phyloP scores from a whole-genome alignment of 139 green algal genomes.

The Desmodesmus armatus region DNA sequence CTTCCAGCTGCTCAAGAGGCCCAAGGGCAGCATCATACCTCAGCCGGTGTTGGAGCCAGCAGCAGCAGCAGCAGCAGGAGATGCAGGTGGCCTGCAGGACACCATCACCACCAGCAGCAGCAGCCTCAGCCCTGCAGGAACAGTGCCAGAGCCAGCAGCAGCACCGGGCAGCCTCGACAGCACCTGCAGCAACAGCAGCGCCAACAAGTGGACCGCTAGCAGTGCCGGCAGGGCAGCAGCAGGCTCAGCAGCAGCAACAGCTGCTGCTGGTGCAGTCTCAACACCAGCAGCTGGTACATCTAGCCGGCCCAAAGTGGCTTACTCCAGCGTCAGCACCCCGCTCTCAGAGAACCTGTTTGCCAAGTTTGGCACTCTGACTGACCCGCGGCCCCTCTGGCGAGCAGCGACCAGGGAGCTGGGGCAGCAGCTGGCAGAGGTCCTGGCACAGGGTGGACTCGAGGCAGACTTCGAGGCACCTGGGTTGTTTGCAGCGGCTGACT shows the following conservation, averaged over 20 bases:
- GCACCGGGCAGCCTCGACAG: not conserved
- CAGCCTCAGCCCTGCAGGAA: no score
- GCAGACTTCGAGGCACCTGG: slow-evolving; percentile 69
- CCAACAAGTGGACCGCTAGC: slow-evolving; percentile 24
- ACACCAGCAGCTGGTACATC: not conserved
- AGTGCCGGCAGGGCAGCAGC: slow-evolving; percentile 26
- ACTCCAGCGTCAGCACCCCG: not conserved
- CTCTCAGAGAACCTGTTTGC: slow-evolving; percentile 68
- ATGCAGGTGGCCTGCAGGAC: not conserved
- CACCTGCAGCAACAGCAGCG: slow-evolving; percentile 16
- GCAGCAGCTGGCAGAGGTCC: slow-evolving; percentile 46
- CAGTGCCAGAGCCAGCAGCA: not conserved
- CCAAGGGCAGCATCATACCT: slow-evolving; percentile 58
- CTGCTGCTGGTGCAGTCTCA: not conserved
- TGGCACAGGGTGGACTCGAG: slow-evolving; percentile 57
- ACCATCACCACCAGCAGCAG: not conserved
- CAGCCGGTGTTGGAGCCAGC: slow-evolving; percentile 23
- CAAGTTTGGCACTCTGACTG: slow-evolving; percentile 75
- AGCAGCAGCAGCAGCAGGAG: not conserved
- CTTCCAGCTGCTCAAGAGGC: slow-evolving; percentile 68
- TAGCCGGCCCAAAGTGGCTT: not conserved
- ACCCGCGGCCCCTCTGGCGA: slow-evolving; percentile 65
- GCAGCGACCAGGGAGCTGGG: slow-evolving; percentile 69
- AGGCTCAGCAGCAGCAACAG: not conserved
- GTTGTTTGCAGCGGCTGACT: slow-evolving; percentile 76